These are phyloP conservation scores for Kuraishia borneana DNA, from an alignment of 805 yeast species.

Conservation along the genomic window DNA sequence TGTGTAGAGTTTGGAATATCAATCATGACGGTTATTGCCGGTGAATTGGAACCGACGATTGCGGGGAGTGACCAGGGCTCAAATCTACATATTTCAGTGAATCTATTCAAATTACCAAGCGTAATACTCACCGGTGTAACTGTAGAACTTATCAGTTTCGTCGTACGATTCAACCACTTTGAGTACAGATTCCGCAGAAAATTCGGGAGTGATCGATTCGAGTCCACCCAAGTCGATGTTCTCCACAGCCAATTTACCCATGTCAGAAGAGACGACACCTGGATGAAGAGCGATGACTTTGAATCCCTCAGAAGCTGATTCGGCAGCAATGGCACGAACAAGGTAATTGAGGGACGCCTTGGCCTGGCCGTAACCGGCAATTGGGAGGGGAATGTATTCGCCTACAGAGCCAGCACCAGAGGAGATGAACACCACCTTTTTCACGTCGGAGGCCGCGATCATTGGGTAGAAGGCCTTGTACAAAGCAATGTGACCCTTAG, in stretches of 20 bases:
- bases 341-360: constrained; percentile 26
- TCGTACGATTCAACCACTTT: constrained; percentile 11
- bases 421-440: constrained; percentile 17
- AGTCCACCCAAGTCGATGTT: background rate
- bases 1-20: constrained; percentile 3
- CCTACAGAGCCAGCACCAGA: constrained; percentile 14
- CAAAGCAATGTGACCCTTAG: constrained; percentile 13
- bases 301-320: constrained; percentile 14
- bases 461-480: constrained; percentile 10
- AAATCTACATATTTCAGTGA: background rate
- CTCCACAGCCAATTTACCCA: constrained; percentile 8
- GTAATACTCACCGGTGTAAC: constrained; percentile 14
- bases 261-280: constrained; percentile 25
- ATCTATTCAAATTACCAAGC: no score
- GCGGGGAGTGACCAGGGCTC: background rate
- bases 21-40: no score
- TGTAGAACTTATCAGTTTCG: constrained; percentile 16
- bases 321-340: constrained; percentile 15
- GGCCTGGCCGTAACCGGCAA: constrained; percentile 22
- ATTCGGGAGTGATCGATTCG: constrained; percentile 13
- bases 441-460: constrained; percentile 10
- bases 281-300: constrained; percentile 25
- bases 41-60: no score
- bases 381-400: constrained; percentile 7
- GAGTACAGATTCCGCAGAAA: constrained; percentile 10